A percentile compares a stretch with the other conserved stretches of the same genome.
phyloP scores from a whole-genome alignment of 2,329 filamentous ascomycete genomes.

The Arthrobotrys megalospora region DNA sequence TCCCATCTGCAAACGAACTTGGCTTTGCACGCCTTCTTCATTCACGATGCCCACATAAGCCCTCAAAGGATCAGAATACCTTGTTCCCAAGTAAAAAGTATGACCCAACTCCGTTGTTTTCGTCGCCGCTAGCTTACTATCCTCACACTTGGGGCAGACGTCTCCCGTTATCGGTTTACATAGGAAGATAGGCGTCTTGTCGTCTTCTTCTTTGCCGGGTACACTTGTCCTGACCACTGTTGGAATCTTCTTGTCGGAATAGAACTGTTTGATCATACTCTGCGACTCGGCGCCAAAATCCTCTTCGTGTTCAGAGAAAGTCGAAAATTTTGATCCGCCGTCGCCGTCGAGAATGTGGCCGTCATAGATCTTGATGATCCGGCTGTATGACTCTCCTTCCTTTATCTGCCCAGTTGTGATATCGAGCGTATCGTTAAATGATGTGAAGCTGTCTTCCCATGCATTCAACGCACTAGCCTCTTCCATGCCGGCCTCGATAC shows the following conservation, averaged over 20 bases:
- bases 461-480: constrained; percentile 70
- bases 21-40: constrained; percentile 63
- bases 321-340: constrained; percentile 51
- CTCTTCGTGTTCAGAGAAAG: constrained; percentile 57
- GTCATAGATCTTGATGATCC: constrained; percentile 56
- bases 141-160: constrained; percentile 78
- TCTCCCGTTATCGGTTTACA: constrained; percentile 73
- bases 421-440: constrained; percentile 48
- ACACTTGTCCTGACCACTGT: constrained; percentile 60
- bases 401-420: constrained; percentile 45
- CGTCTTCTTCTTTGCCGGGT: constrained; percentile 65
- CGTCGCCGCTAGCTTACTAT: constrained; percentile 76
- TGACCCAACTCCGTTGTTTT: constrained; percentile 91
- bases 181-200: constrained; percentile 63
- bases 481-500: constrained; percentile 79
- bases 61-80: constrained; percentile 83
- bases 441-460: constrained; percentile 70
- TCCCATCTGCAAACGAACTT: constrained; percentile 85
- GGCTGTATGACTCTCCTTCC: constrained; percentile 48
- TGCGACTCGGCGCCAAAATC: constrained; percentile 50
- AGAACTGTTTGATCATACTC: constrained; percentile 51
- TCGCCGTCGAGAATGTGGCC: constrained; percentile 52
- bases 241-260: constrained; percentile 53
- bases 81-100: constrained; percentile 92
- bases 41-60: constrained; percentile 72